phyloP scores from a whole-genome alignment of 2,329 filamentous ascomycete genomes.

The Emergomyces pasteurianus region DNA sequence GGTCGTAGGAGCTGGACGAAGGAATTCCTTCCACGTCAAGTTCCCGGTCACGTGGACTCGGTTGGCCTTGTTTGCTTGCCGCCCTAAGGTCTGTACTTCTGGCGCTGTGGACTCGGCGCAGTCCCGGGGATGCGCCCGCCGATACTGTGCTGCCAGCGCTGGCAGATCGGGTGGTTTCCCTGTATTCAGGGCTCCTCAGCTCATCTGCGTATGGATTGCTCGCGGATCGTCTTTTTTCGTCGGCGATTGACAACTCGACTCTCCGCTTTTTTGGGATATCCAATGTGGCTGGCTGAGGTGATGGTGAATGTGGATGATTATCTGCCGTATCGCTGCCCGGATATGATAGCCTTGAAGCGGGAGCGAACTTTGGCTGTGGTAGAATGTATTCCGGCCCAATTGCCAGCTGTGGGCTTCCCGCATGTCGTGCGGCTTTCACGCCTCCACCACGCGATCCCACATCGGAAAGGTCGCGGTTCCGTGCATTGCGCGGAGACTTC shows the following conservation, averaged over 20 bases:
- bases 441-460: constrained; percentile 31
- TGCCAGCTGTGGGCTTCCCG: constrained; percentile 24
- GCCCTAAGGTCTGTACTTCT: constrained; percentile 66
- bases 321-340: constrained; percentile 2
- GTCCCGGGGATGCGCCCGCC: constrained; percentile 60
- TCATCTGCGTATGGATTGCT: constrained; percentile 30
- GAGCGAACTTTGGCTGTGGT: constrained; percentile 17
- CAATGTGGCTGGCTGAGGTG: constrained; percentile 10
- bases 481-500: constrained; percentile 28
- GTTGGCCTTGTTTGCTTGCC: constrained; percentile 43
- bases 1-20: constrained; percentile 51
- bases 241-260: constrained; percentile 5
- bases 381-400: constrained; percentile 31
- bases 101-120: constrained; percentile 43
- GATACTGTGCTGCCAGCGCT: constrained; percentile 36
- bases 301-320: background rate
- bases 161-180: constrained; percentile 49
- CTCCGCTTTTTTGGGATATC: constrained; percentile 21
- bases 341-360: background rate
- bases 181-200: constrained; percentile 20
- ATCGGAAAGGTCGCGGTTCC: constrained; percentile 31
- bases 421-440: constrained; percentile 26
- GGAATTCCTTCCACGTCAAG: constrained; percentile 24
- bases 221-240: constrained; percentile 14
- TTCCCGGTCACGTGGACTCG: constrained; percentile 12